These are phyloP conservation scores for Endoconidiophora laricicola DNA, from an alignment of 2,329 filamentous ascomycete species.

Conservation along the genomic window DNA sequence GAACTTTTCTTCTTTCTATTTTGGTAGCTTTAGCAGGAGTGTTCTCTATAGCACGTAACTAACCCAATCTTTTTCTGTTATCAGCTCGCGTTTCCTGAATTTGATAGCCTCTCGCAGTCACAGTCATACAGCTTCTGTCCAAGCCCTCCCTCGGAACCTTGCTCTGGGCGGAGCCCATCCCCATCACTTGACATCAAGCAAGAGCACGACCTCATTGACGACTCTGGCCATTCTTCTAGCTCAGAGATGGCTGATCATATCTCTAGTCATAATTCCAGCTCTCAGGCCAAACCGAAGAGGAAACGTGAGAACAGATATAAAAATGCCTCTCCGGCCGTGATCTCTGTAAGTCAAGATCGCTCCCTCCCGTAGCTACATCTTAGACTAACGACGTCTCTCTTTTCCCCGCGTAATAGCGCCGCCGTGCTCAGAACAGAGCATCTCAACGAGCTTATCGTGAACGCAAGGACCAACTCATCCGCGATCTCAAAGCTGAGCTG, in stretches of 20 bases:
- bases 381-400: conserved; percentile 5
- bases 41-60: too few species aligned
- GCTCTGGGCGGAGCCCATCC: not conserved
- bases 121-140: too few species aligned
- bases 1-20: too few species aligned
- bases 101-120: too few species aligned
- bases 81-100: too few species aligned
- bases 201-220: conserved; percentile 3
- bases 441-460: conserved; percentile 21
- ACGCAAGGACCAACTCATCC: conserved; percentile 17
- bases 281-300: conserved; percentile 21
- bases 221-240: not conserved
- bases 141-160: too few species aligned
- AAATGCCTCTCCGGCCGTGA: conserved; percentile 32
- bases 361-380: not conserved
- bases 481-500: conserved; percentile 13
- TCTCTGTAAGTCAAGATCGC: conserved; percentile 24
- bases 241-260: not conserved
- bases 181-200: conserved; percentile 8
- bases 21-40: too few species aligned
- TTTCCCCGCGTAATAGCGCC: conserved; percentile 15
- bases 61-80: too few species aligned
- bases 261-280: too few species aligned
- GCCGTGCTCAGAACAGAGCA: conserved; percentile 20
- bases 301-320: conserved; percentile 37